Percentiles rank a stretch among this genome's conserved stretches.
Evolutionary conservation across 140 eudicot species (phyloP).

Genomic region (Stevia rebaudiana): DNA sequence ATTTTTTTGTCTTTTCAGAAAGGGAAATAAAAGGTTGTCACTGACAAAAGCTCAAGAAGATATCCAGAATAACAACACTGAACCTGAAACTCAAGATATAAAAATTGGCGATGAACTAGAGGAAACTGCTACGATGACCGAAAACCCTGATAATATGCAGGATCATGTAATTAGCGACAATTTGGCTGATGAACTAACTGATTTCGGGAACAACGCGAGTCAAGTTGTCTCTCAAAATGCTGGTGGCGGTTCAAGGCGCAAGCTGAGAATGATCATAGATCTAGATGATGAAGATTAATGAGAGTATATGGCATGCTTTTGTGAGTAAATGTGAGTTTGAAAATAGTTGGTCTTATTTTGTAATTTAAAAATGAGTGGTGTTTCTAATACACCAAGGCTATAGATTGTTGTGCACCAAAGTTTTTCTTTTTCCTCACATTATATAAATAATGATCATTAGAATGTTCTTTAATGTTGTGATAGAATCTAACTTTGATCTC

Average conservation of each 20-base stretch:
- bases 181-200: slow-evolving; percentile 40
- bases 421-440: not conserved
- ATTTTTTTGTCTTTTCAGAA: too few species aligned
- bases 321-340: not conserved
- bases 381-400: not conserved
- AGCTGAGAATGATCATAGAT: slow-evolving; percentile 65
- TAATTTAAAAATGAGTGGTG: not conserved
- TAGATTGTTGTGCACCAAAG: not conserved
- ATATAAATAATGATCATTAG: too few species aligned
- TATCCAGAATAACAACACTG: slow-evolving; percentile 7
- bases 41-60: not conserved
- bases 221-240: slow-evolving; percentile 25
- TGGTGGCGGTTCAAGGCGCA: slow-evolving; percentile 43
- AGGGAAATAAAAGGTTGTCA: slow-evolving; percentile 22
- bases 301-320: not conserved
- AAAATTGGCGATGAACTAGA: slow-evolving; percentile 20
- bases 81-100: slow-evolving; percentile 21
- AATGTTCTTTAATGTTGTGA: too few species aligned
- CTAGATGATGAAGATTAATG: slow-evolving; percentile 62
- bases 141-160: slow-evolving; percentile 18
- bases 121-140: slow-evolving; percentile 13
- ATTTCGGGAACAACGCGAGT: slow-evolving; percentile 35
- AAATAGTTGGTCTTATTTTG: not conserved
- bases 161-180: slow-evolving; percentile 29
- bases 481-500: too few species aligned